Evolutionary conservation across 23 red algal genomes (phyloP), one percentile per base, ranked within the genome.

Genomic region (Chondrus crispus): DNA sequence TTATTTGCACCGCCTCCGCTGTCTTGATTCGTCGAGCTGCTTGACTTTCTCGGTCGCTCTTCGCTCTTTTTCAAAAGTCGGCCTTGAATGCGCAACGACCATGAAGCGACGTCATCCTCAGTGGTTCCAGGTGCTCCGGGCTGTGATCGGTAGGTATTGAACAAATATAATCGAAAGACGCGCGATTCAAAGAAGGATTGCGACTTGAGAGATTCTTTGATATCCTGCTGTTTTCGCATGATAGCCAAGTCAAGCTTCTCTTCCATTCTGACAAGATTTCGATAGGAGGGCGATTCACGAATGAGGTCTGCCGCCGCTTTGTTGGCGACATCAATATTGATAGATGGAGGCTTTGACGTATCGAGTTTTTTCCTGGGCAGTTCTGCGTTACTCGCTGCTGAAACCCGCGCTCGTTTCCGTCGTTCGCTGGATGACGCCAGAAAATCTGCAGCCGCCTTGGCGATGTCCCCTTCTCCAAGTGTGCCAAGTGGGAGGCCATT

Each of bases 141-240:
- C 66, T 92, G 89, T 33, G 89, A 82, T 14, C 89, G 89, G 35
- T 75, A 92, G 20, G 89, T 92, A 64, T 92, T 92, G 47, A 92
- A 92, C 8, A 92, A 22, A 40, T 92, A 92, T 42, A 92, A 45
- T 52, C 89, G 76, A 52, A 92, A 92, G 14, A 92, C 66, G 42
- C 89, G 89, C 18, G 75, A 81, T 68, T 84, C 79, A n/a, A 77
- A 70, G 39, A 84, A 84, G 64, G 68, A 84, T 38, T 84, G 57
- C 14, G 76, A 74, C 30, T 92, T 92, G 5, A 92, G 78, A 38
- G 68, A 60, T 45, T 92, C 89, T 30, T 82, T 92, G 37, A 92
- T 82, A 45, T 70, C 66, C 51, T 82, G 76, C 44, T 92, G 89
- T 43, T 92, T 92, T 42, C 89, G 89, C 89, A 92, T 92, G 24